Evolutionary conservation across 2,329 filamentous ascomycete species (phyloP), one percentile per base, ranked within the genome.

Genomic region (Eutypella sp.): DNA sequence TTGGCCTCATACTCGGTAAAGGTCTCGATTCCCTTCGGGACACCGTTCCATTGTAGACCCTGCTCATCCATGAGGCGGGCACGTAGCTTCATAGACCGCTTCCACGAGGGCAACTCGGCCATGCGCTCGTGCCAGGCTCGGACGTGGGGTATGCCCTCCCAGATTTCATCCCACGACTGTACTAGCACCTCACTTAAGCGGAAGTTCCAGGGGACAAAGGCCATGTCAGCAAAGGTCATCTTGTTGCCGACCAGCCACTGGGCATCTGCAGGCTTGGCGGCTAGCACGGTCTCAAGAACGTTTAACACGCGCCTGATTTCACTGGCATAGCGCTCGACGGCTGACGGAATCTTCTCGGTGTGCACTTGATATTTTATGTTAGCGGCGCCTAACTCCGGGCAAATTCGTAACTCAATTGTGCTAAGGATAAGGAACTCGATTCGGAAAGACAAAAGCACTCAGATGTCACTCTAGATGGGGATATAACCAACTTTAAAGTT

Each of bases 71-170:
- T 66, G 7, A 67, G 47, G 7, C 49, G 43, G 4, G 50, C 62
- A 1, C 63, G 56, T 10, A 40, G 48, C 37, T 66, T 57, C 61
- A 68, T 66, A 20, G 47, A 45, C 11, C 53, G 52, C 47, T 61
- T 63, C 66, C 64, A 69, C 4, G 60, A 61, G 1, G 57, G 57
- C 15, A 61, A 54, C 7, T 34, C 47, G 2, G 55, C 45, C 65
- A 70, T 67, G 1, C 56, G 42, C 47, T 65, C 61, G 42, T 67
- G 64, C 67, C 66, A 70, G 3, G 54, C 58, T n/a, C 56, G 44
- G 1, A 62, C 61, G 16, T 59, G 53, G 2, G 61, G 57, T 1
- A 49, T 13, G 6, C 54, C 56, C 4, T 58, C 58, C 44, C 50
- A 63, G 11, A 49, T 40, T 33, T 61, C 51, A 18, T 61, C 59